Evolutionary conservation across 2,329 filamentous ascomycete species (phyloP).

Genomic region (Aspergillus persii): DNA sequence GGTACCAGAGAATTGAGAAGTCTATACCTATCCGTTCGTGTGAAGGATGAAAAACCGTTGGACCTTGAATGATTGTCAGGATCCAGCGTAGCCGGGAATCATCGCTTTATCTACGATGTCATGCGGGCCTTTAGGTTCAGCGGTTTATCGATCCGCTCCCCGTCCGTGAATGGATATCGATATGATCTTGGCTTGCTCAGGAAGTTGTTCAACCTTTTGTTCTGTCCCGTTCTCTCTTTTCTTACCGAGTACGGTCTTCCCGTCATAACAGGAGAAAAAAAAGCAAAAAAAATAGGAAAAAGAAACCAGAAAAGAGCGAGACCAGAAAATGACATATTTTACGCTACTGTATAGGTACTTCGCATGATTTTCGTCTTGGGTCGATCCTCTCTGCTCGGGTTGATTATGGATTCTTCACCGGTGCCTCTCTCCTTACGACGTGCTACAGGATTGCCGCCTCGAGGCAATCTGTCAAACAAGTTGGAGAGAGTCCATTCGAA

Average conservation of each 20-base stretch:
- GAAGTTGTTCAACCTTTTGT: conserved; percentile 5
- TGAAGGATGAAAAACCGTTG: conserved; percentile 13
- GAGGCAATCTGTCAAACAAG: conserved; percentile 11
- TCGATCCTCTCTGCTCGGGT: conserved; percentile 1
- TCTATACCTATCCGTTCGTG: not conserved
- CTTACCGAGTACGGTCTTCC: not conserved
- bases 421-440: conserved; percentile 4
- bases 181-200: conserved; percentile 10
- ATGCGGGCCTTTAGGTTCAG: conserved; percentile 35
- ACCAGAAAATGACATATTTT: not conserved
- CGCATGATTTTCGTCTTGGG: conserved; percentile 5
- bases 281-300: not conserved
- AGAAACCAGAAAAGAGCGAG: not conserved
- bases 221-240: not conserved
- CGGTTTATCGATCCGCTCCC: conserved; percentile 34
- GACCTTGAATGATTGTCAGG: conserved; percentile 10
- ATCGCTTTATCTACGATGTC: conserved; percentile 25
- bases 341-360: not conserved
- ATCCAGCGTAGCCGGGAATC: conserved; percentile 11
- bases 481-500: conserved; percentile 3
- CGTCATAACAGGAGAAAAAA: not conserved
- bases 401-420: conserved; percentile 7
- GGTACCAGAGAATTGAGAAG: conserved; percentile 4
- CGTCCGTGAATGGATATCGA: conserved; percentile 21
- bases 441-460: conserved; percentile 5